A percentile compares a stretch with the other conserved stretches of the same genome.
phyloP scores from a whole-genome alignment of 2,329 filamentous ascomycete species.

The Botrytis elliptica region DNA sequence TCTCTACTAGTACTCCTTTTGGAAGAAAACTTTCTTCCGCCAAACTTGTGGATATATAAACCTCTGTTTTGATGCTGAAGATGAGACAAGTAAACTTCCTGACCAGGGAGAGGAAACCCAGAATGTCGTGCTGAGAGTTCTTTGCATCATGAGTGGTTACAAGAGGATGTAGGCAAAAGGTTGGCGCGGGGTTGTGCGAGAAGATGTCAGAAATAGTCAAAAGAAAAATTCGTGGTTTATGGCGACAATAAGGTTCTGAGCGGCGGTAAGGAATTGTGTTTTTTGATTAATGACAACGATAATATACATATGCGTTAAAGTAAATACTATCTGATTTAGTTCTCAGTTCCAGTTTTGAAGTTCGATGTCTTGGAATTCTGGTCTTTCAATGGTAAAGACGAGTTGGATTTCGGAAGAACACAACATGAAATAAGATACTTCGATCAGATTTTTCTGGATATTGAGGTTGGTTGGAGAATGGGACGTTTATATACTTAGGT shows the following conservation, averaged over 20 bases:
- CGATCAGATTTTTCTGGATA: no score
- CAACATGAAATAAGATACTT: no score
- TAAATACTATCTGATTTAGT: neutral
- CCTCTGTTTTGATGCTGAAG: neutral
- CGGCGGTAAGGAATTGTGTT: neutral
- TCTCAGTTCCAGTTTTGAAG: no score
- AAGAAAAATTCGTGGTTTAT: no score
- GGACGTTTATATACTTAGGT: neutral
- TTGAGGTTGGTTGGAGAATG: neutral
- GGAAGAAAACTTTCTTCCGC: neutral
- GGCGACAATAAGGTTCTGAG: no score
- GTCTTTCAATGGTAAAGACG: no score
- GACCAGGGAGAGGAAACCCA: rapidly evolving
- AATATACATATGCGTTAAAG: neutral
- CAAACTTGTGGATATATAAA: neutral
- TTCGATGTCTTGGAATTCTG: neutral
- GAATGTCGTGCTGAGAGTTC: neutral
- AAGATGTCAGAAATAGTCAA: neutral
- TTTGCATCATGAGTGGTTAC: rapidly evolving
- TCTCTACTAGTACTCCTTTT: neutral
- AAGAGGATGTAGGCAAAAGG: neutral
- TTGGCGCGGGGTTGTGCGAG: neutral
- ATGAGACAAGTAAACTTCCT: neutral
- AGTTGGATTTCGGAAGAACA: no score
- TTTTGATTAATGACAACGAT: neutral